phyloP scores from a whole-genome alignment of 2,329 filamentous ascomycete genomes.

The Tolypocladium pustulatum region DNA sequence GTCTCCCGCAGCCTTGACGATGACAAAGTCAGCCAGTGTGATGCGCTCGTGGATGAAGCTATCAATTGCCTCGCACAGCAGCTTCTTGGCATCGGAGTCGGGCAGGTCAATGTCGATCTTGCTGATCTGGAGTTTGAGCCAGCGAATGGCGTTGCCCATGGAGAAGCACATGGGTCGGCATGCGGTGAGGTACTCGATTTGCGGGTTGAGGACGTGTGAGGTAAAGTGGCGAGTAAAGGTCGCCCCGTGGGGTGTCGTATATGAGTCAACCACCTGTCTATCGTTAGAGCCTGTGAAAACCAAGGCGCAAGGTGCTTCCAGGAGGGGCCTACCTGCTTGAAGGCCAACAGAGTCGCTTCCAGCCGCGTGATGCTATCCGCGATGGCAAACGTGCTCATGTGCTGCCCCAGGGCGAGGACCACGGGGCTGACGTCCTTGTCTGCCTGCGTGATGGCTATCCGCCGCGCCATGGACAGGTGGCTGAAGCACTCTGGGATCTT shows the following conservation, averaged over 20 bases:
- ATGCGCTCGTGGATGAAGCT: slow-evolving; percentile 85
- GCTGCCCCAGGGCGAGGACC: slow-evolving; percentile 74
- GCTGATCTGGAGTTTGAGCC: slow-evolving; percentile 85
- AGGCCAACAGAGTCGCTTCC: slow-evolving; percentile 77
- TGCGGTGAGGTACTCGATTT: slow-evolving; percentile 89
- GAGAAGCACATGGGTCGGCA: slow-evolving; percentile 94
- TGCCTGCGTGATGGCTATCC: slow-evolving; percentile 44
- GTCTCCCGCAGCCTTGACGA: slow-evolving; percentile 63
- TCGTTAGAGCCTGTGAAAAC: slow-evolving; percentile 1
- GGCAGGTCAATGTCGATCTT: slow-evolving; percentile 79
- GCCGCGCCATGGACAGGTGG: slow-evolving; percentile 62
- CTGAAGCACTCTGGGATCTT: slow-evolving; percentile 66
- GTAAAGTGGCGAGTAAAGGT: slow-evolving; percentile 87
- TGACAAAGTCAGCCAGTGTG: slow-evolving; percentile 75
- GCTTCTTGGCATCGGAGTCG: slow-evolving; percentile 71
- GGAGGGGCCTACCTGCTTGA: slow-evolving; percentile 57
- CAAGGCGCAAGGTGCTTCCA: background rate
- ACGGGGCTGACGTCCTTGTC: slow-evolving; percentile 77
- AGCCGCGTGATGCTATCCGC: slow-evolving; percentile 83
- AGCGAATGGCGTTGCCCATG: slow-evolving; percentile 93
- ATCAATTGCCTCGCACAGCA: slow-evolving; percentile 73
- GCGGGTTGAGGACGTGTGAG: slow-evolving; percentile 80
- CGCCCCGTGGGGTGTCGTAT: slow-evolving; percentile 75
- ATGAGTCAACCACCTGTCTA: slow-evolving; percentile 74
- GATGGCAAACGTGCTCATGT: slow-evolving; percentile 81